Evolutionary conservation across 768 basidiomycete genomes (phyloP).

Genomic region (Rickenella mellea): DNA sequence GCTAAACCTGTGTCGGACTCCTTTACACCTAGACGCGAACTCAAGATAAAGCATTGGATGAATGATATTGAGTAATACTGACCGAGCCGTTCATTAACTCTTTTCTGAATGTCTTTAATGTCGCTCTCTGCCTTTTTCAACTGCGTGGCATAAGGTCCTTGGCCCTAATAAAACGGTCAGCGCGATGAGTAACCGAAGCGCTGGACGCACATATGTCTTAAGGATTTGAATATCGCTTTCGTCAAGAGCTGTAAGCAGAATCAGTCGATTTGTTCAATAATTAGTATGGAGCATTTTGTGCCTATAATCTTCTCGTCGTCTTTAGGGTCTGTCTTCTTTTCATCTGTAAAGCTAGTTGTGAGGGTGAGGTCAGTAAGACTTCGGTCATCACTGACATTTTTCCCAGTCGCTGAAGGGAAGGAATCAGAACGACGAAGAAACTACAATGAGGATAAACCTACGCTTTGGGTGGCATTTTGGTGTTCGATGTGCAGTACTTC

Average conservation of each 20-base stretch:
- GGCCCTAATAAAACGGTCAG: constrained; percentile 52
- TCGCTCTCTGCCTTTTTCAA: constrained; percentile 86
- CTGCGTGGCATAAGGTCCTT: constrained; percentile 90
- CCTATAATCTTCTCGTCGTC: constrained; percentile 90
- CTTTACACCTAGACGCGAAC: constrained; percentile 61
- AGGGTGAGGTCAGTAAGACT: not conserved
- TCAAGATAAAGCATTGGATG: constrained; percentile 3
- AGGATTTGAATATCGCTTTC: constrained; percentile 98
- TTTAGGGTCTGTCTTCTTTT: constrained; percentile 82
- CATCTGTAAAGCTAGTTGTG: constrained; percentile 37
- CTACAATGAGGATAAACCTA: constrained; percentile 33
- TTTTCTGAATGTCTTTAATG: constrained; percentile 92
- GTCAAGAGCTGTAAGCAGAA: constrained; percentile 62
- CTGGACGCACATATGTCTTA: constrained; percentile 82
- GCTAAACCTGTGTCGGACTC: constrained; percentile 98
- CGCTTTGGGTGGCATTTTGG: constrained; percentile 88
- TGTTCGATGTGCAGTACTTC: constrained; percentile 8
- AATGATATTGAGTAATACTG: constrained; percentile 8
- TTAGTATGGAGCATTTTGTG: constrained; percentile 25
- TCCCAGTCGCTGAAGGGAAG: constrained; percentile 79
- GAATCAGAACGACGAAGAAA: constrained; percentile 6
- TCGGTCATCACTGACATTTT: constrained; percentile 58
- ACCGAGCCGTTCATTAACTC: constrained; percentile 97
- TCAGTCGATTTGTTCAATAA: not conserved
- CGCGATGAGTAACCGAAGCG: not conserved